Percentiles rank a stretch among this genome's conserved stretches.
Conservation (phyloP, 2,329 filamentous ascomycete species). For the Plectosphaerella cucumerina region DNA sequence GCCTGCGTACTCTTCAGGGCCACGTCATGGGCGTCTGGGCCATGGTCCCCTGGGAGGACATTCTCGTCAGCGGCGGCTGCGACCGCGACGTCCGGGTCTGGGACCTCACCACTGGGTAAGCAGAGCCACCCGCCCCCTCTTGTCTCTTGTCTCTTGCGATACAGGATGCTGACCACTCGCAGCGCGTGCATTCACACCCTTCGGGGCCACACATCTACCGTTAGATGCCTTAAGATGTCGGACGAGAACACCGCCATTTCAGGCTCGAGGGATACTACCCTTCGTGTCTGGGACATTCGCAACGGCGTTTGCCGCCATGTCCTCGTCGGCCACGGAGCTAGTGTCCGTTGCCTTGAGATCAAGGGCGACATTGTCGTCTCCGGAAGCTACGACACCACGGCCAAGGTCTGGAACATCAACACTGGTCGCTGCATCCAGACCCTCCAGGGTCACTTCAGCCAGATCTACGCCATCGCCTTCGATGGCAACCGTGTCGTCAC, state of each 20-base stretch:
- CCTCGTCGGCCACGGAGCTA: slow-evolving; percentile 90
- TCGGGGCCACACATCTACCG: slow-evolving; percentile 92
- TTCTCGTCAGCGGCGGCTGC: slow-evolving; percentile 91
- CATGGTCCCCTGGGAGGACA: slow-evolving; percentile 97
- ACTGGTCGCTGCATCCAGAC: slow-evolving; percentile 90
- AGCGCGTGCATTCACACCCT: slow-evolving; percentile 77
- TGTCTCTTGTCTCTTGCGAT: not conserved
- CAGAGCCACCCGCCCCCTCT: no score
- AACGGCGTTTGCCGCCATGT: slow-evolving; percentile 88
- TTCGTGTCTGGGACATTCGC: slow-evolving; percentile 91
- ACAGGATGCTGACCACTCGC: not conserved
- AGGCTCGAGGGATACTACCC: slow-evolving; percentile 88
- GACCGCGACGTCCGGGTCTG: slow-evolving; percentile 96
- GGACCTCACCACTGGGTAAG: slow-evolving; percentile 90
- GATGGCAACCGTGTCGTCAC: slow-evolving; percentile 92
- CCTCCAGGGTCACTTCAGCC: slow-evolving; percentile 90
- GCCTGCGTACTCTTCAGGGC: slow-evolving; percentile 83
- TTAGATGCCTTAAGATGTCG: slow-evolving; percentile 96
- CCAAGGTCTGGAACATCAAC: slow-evolving; percentile 96
- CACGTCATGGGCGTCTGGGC: slow-evolving; percentile 99
- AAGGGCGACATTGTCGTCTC: slow-evolving; percentile 97
- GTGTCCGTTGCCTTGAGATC: slow-evolving; percentile 91
- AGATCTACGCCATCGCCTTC: slow-evolving; percentile 98
- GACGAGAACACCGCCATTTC: slow-evolving; percentile 93
- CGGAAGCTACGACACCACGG: slow-evolving; percentile 95